Evolutionary conservation across 1,284 basidiomycete species (phyloP), one percentile per base, ranked within the genome.

Genomic region (Prillingera fragicola): DNA sequence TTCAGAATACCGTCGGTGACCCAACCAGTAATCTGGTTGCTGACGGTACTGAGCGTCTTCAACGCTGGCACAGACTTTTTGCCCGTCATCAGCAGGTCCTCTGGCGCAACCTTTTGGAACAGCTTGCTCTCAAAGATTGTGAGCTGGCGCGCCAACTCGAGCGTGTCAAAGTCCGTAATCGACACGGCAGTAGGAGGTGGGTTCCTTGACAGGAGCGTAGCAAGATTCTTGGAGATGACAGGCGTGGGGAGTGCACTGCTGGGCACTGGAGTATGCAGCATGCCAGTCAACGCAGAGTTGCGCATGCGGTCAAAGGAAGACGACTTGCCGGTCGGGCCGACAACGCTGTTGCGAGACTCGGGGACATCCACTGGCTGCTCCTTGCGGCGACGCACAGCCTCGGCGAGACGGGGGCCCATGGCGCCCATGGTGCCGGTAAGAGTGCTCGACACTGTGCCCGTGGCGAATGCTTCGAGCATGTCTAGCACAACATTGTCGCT

Each of bases 1-100:
- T 76, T 78, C 22, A 98, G 76, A 23, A 99, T 84, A 8, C 82
- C 80, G 57, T 95, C 89, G 3, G 88, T 85, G 2, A 98, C 92
- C 91, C 95, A 98, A 52, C 89, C 84, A 2, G 91, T 97, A 55
- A 91, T 83, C 70, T 87, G 79, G 66, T 97, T 98, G 56, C 85
- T 89, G 37, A 90, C 83, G 52, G 88, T 87, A 61, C 95, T 96
- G 55, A 94, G 85, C 29, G 82, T 80, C 43, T 87, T 85, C 56
- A 98, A 74, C 75, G 82, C 79, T 25, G 86, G 82, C 1, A 80
- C 78, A 59, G 78, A 81, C 60, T 82, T 80, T 61, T 86, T 85
- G 29, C 84, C 83, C 24, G 87, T 81, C 56, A 82, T 81, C 12
- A 99, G 74, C 71, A 94, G 91, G 67, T 98, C 94, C 70, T 87